Evolutionary conservation across 805 yeast species (phyloP), one percentile per base, ranked within the genome.

Genomic region (Millerozyma acaciae): DNA sequence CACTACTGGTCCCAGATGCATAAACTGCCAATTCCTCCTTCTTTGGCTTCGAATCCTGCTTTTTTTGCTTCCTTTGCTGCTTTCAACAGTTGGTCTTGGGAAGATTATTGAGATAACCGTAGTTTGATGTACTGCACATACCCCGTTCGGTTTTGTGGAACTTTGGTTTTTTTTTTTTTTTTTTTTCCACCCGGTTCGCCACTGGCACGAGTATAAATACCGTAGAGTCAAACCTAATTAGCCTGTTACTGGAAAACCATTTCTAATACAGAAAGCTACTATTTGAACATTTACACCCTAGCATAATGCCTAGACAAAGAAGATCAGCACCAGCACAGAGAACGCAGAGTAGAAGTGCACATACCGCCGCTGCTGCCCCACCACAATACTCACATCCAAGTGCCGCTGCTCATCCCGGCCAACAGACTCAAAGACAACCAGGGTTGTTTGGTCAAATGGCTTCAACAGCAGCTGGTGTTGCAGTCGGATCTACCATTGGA

Each of bases 381-480:
- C 48, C 52, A 34, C 70, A 70, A 20, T 55, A 70, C 18, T 66
- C 73, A 33, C 81, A 70, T 54, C 74, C 76, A 25, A 76, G 73
- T 50, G 39, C 53, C 9, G 50, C 53, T 6, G 37, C 55, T 22
- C 49, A 30, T 16, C 65, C 69, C 30, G 48, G 32, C 6, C 50
- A 45, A 34, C 76, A 76, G 40, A 40, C 53, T 30, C 72, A 70
- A 40, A 74, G 69, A 43, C 65, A 70, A 16, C 97, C 97, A 30
- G 97, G 97, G 51, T 51, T 90, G 57, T 89, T 90, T 53, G 84
- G 90, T 39, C 95, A 93, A 68, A 93, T 93, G 98, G 97, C 97
- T 24, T 73, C 95, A 30, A 93, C 98, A 30, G 98, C 98, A 35
- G 98, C 97, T 31, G 98, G 98, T 80, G 98, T 93, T 28, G 98